Conservation (phyloP, 108 stramenopile genomes). For the Pseudonitzschia multistriata region DNA sequence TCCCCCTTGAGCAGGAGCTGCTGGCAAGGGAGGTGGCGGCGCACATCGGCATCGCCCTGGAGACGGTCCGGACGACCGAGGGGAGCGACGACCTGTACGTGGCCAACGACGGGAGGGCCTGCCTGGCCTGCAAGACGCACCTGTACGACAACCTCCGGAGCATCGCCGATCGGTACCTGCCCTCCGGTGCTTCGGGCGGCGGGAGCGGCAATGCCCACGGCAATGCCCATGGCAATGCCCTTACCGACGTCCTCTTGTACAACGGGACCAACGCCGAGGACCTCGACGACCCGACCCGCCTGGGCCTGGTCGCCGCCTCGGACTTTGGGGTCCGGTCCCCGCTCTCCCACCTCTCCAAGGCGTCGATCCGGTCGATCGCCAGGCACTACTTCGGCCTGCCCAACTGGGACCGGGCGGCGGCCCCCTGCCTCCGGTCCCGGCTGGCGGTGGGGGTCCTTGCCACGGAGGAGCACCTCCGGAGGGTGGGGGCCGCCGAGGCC, state of each 20-base stretch:
- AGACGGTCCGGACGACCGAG: slow-evolving; percentile 70
- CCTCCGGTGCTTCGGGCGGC: not conserved
- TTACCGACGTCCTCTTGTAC: slow-evolving; percentile 51
- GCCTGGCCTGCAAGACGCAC: slow-evolving; percentile 95
- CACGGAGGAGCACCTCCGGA: slow-evolving; percentile 61
- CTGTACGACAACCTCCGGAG: slow-evolving; percentile 64
- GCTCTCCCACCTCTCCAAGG: slow-evolving; percentile 68
- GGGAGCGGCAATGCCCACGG: no score
- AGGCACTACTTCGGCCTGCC: slow-evolving; percentile 65
- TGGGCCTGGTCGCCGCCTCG: slow-evolving; percentile 75
- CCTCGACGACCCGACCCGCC: slow-evolving; percentile 77
- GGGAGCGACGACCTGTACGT: slow-evolving; percentile 79
- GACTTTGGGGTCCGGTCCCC: slow-evolving; percentile 81
- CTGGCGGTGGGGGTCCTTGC: slow-evolving; percentile 89
- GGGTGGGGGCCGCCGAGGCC: slow-evolving; percentile 69
- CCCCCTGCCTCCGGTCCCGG: slow-evolving; percentile 89
- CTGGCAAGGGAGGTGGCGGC: slow-evolving; percentile 73
- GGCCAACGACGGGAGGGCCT: slow-evolving; percentile 84
- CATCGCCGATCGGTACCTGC: slow-evolving; percentile 26
- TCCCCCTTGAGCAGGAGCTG: slow-evolving; percentile 69
- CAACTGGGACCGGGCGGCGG: slow-evolving; percentile 91
- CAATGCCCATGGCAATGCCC: no score
- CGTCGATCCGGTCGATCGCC: slow-evolving; percentile 67
- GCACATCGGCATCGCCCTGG: slow-evolving; percentile 65
- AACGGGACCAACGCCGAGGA: slow-evolving; percentile 96